Evolutionary conservation across 345 rosid genomes (phyloP), one percentile per base, ranked within the genome.

Genomic region (Eucalyptus curtisii): DNA sequence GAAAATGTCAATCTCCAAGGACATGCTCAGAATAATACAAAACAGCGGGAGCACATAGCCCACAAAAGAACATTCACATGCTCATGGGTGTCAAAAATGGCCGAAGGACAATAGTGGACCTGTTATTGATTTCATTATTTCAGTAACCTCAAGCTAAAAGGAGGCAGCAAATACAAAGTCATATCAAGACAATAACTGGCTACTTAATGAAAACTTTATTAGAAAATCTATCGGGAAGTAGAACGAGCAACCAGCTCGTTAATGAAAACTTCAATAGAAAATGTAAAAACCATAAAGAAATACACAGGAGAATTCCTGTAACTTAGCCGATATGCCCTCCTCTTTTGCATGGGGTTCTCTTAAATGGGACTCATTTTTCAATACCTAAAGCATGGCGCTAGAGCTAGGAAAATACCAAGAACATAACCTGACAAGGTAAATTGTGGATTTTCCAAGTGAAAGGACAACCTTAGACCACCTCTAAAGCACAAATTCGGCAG

Each of bases 401-500:
- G 17, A 61, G 33, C 33, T 13, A 61, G 9, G 33, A 61, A n/a
- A 61, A 61, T 61, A 3, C 0, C 19, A 61, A 61, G 71, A 61
- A 30, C 17, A 13, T 61, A 61, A 61, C 71, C 68, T 13, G 71
- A 61, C 19, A 30, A 61, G 71, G 71, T 7, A 14, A 13, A 61
- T 30, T 61, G 3, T 1, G 33, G 33, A 30, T 14, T 61, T 61
- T 30, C 33, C 7, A 61, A 61, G 8, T 30, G 71, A 30, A 61
- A 14, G 4, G 71, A 61, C 33, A 61, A 50, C 22, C 33, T 24
- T 2, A 10, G 66, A 10, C 31, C 66, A 59, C 66, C 31, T 59
- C 31, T 5, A 0, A 59, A 61, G 17, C 71, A 30, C 33, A 61
- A 61, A 13, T 0, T 1, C 1, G 0, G 15, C 0, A 61, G 0